Evolutionary conservation across 352 stramenopile genomes (phyloP), one percentile per base, ranked within the genome.

Genomic region (Globisporangium echinulatum): DNA sequence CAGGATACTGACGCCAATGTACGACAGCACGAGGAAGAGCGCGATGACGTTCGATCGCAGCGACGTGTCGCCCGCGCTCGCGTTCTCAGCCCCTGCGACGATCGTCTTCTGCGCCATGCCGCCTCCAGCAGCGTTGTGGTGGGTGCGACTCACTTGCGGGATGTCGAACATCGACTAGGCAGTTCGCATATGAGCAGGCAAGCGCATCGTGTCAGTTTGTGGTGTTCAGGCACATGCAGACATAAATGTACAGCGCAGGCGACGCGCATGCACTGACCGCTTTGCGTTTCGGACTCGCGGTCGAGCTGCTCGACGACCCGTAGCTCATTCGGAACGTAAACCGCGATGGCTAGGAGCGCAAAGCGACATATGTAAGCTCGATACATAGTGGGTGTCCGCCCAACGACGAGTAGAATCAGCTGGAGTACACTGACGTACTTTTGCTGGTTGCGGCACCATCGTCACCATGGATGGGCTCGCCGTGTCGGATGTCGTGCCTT

Each of bases 21-120:
- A 88, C 37, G 79, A 85, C 7, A 81, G 58, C 48, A 88, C 75
- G 19, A 88, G 72, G 7, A 68, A 51, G 33, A 88, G 63, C 10
- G 76, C 74, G 1, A 77, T 54, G 39, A 74, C 10, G 52, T 88
- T 85, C 36, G 14, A 17, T 25, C 61, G 64, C 4, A 47, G 46
- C 25, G 56, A 39, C 14, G 49, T 66, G 19, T 65, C 62, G 1
- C 47, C 44, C 2, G 25, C 43, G 13, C 56, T 68, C 10, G 58
- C 25, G 4, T 56, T 59, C 19, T 74, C 63, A 5, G 66, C 58
- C 0, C 71, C 71, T 7, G 55, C 52, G 15, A 73, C 62, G 36
- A 76, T 76, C 2, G 59, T 66, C 56, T 79, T 72, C 15, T 59
- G 60, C 2, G 49, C 68, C 46, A 79, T 62, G 4, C 65, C 70